phyloP scores from a whole-genome alignment of 352 stramenopile genomes.

The Phytophthora cajani region DNA sequence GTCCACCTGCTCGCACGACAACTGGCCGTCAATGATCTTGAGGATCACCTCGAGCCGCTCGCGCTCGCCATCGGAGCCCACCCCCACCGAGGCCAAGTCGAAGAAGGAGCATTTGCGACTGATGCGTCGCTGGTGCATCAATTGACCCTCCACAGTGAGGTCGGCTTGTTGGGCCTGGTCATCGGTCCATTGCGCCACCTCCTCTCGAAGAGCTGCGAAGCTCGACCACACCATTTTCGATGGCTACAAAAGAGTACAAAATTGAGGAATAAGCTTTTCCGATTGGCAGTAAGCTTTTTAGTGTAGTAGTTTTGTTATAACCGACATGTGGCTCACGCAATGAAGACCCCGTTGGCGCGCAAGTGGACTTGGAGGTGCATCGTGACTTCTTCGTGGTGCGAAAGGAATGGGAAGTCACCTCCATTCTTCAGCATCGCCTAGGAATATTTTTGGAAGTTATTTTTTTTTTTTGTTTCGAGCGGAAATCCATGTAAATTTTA shows the following conservation, averaged over 20 bases:
- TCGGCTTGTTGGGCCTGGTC: slow-evolving; percentile 32
- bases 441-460: background rate
- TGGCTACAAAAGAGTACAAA: slow-evolving; percentile 14
- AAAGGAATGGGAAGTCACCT: slow-evolving; percentile 77
- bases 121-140: slow-evolving; percentile 79
- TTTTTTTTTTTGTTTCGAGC: background rate
- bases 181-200: slow-evolving; percentile 36
- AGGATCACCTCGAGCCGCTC: slow-evolving; percentile 78
- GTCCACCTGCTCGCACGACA: slow-evolving; percentile 70
- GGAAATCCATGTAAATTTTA: background rate
- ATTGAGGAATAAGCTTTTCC: slow-evolving; percentile 1
- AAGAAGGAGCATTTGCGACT: slow-evolving; percentile 83
- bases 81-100: slow-evolving; percentile 56
- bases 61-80: slow-evolving; percentile 13
- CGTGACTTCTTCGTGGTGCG: slow-evolving; percentile 74
- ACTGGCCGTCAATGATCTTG: slow-evolving; percentile 75
- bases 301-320: slow-evolving; percentile 14
- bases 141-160: slow-evolving; percentile 68
- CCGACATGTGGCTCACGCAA: slow-evolving; percentile 34
- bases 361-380: slow-evolving; percentile 83
- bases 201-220: slow-evolving; percentile 57
- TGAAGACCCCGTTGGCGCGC: slow-evolving; percentile 58
- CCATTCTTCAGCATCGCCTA: slow-evolving; percentile 74
- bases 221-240: slow-evolving; percentile 51
- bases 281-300: slow-evolving; percentile 22